A percentile compares a stretch with the other conserved stretches of the same genome.
These are phyloP conservation scores for Tulasnella sp. DNA, from an alignment of 768 basidiomycete species.

Conservation along the genomic window DNA sequence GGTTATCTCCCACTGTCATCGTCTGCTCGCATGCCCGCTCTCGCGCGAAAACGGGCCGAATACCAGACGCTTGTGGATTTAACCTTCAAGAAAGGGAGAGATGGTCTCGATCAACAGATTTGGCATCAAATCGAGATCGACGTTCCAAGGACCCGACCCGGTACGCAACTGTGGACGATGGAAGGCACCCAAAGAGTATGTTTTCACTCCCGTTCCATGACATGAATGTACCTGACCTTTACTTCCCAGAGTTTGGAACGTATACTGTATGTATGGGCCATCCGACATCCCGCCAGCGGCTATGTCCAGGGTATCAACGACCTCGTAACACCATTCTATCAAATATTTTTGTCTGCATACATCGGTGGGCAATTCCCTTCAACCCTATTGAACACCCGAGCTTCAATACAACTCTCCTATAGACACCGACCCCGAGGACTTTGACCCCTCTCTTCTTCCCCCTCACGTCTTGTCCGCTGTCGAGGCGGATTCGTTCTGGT, in stretches of 20 bases:
- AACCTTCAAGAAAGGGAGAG: slow-evolving; percentile 75
- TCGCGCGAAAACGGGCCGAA: slow-evolving; percentile 84
- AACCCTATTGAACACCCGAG: neutral
- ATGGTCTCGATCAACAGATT: slow-evolving; percentile 86
- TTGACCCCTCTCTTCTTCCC: slow-evolving; percentile 69
- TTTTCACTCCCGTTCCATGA: neutral
- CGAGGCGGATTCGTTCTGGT: slow-evolving; percentile 98
- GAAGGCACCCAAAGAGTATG: slow-evolving; percentile 76
- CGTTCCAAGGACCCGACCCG: slow-evolving; percentile 88
- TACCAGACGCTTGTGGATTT: slow-evolving; percentile 81
- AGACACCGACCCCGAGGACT: slow-evolving; percentile 86
- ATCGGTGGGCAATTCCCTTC: slow-evolving; percentile 49
- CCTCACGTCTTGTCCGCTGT: slow-evolving; percentile 62
- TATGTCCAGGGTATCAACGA: slow-evolving; percentile 99
- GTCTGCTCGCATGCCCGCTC: slow-evolving; percentile 56
- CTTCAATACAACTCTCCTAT: slow-evolving; percentile 10
- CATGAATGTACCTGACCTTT: neutral
- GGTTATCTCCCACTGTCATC: slow-evolving; percentile 85
- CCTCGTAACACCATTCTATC: slow-evolving; percentile 93
- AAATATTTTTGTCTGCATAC: slow-evolving; percentile 91
- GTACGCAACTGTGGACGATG: slow-evolving; percentile 84
- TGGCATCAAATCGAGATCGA: slow-evolving; percentile 99
- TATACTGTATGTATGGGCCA: slow-evolving; percentile 97
- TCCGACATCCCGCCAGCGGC: slow-evolving; percentile 94
- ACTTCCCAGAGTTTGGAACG: slow-evolving; percentile 68